Evolutionary conservation across 176 grass and related monocot genomes (phyloP).

Genomic region (Rhipidocladum racemiflorum): DNA sequence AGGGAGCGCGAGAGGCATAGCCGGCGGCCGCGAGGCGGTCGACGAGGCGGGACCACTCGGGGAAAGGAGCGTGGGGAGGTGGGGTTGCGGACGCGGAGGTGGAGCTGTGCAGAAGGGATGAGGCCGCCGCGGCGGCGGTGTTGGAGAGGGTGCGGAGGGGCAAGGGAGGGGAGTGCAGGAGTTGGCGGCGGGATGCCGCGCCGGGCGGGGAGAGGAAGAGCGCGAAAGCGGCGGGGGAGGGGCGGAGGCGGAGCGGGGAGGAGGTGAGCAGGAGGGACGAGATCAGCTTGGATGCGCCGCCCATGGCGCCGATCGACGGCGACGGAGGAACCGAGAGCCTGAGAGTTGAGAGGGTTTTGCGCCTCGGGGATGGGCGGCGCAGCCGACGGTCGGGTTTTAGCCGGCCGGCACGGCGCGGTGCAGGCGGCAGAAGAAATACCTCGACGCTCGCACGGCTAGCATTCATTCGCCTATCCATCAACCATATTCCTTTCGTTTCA

Average conservation of each 20-base stretch:
- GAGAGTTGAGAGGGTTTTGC: constrained; percentile 12
- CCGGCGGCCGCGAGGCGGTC: constrained; percentile 49
- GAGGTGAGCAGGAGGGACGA: constrained; percentile 55
- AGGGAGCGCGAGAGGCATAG: constrained; percentile 31
- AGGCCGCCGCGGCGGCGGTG: constrained; percentile 6
- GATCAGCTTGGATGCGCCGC: constrained; percentile 64
- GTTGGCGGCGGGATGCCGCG: constrained; percentile 27
- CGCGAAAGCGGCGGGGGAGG: constrained; percentile 27
- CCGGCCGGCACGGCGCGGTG: neutral
- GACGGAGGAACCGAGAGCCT: neutral
- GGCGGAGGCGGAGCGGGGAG: constrained; percentile 48
- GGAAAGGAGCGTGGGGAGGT: constrained; percentile 21
- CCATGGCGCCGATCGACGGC: constrained; percentile 43
- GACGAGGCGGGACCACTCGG: constrained; percentile 70
- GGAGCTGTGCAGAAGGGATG: constrained; percentile 22
- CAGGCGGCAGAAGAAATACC: constrained; percentile 36
- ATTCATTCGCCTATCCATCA: neutral
- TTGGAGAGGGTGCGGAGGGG: constrained; percentile 15
- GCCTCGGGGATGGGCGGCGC: neutral
- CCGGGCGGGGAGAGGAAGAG: constrained; percentile 41
- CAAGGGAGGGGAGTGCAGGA: constrained; percentile 9
- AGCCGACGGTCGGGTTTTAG: constrained; percentile 10
- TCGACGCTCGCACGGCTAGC: constrained; percentile 28
- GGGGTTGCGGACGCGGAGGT: neutral
- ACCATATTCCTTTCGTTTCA: too few relatives aligned